phyloP scores from a whole-genome alignment of 352 stramenopile genomes.

The Globisporangium nunn region DNA sequence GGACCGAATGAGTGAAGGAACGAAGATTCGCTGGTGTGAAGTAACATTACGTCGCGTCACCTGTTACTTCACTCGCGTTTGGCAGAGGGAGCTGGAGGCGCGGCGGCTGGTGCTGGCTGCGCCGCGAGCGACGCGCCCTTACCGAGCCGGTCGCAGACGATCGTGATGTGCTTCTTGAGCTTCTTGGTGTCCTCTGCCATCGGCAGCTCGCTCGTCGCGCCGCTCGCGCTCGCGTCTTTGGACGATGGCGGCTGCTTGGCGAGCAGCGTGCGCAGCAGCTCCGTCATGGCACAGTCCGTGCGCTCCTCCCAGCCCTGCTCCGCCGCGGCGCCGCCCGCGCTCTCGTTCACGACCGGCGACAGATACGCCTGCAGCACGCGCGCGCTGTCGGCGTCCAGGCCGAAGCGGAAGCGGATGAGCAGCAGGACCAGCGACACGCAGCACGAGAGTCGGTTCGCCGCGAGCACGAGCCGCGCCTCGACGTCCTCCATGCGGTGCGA shows the following conservation, averaged over 20 bases:
- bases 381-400: constrained; percentile 57
- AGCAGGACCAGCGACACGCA: constrained; percentile 75
- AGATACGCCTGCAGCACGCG: constrained; percentile 57
- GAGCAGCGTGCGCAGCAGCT: constrained; percentile 76
- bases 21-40: not conserved
- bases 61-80: not conserved
- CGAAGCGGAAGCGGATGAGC: constrained; percentile 79
- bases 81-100: not conserved
- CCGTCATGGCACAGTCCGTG: constrained; percentile 76
- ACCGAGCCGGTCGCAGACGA: constrained; percentile 82
- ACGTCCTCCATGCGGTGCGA: constrained; percentile 65
- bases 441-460: constrained; percentile 60
- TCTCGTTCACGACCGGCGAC: constrained; percentile 53
- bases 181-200: constrained; percentile 79
- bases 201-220: constrained; percentile 35
- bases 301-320: constrained; percentile 87
- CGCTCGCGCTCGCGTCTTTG: constrained; percentile 15
- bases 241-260: constrained; percentile 41
- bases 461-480: constrained; percentile 39
- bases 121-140: constrained; percentile 57
- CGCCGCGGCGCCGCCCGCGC: constrained; percentile 21
- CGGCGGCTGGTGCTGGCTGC: not conserved
- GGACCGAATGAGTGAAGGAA: not conserved
- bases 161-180: constrained; percentile 89
- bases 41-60: not conserved